These are phyloP conservation scores for Aphanomyces astaci DNA, from an alignment of 352 stramenopile genomes.

Conservation along the genomic window DNA sequence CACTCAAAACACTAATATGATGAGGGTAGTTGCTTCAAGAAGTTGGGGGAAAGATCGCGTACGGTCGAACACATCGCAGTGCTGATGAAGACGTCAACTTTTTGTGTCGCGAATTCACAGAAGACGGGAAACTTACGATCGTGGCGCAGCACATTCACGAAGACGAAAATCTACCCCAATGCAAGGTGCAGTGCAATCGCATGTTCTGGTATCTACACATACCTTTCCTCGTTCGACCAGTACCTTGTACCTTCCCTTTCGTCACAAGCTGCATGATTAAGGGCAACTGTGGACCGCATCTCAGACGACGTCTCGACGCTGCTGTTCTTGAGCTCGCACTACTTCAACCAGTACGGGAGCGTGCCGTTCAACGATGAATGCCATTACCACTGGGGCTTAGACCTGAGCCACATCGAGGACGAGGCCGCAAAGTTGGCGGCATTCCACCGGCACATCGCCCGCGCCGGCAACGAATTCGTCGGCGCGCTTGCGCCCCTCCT, in stretches of 20 bases:
- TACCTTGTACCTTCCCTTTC: too few relatives aligned
- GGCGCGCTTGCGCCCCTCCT: background rate
- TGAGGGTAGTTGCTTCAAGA: constrained; percentile 2
- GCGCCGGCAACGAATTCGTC: constrained; percentile 5
- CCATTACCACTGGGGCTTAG: background rate
- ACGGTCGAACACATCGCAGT: constrained; percentile 10
- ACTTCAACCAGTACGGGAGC: constrained; percentile 11
- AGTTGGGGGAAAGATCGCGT: constrained; percentile 9
- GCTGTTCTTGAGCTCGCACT: constrained; percentile 9
- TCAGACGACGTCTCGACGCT: background rate
- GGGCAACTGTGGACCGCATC: background rate
- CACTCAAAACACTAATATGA: background rate
- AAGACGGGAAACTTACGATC: background rate
- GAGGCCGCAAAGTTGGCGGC: background rate
- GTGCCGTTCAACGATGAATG: constrained; percentile 13
- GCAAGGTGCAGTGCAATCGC: background rate
- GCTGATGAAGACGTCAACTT: constrained; percentile 16
- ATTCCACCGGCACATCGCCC: background rate
- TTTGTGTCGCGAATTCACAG: constrained; percentile 17
- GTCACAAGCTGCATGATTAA: too few relatives aligned
- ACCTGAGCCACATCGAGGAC: constrained; percentile 3
- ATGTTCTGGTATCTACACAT: constrained; percentile 25
- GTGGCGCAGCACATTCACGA: constrained; percentile 18
- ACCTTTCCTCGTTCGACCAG: too few relatives aligned
- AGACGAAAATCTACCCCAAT: background rate